These are phyloP conservation scores for Erodium maritimum DNA, from an alignment of 345 rosid genomes.

Conservation along the genomic window DNA sequence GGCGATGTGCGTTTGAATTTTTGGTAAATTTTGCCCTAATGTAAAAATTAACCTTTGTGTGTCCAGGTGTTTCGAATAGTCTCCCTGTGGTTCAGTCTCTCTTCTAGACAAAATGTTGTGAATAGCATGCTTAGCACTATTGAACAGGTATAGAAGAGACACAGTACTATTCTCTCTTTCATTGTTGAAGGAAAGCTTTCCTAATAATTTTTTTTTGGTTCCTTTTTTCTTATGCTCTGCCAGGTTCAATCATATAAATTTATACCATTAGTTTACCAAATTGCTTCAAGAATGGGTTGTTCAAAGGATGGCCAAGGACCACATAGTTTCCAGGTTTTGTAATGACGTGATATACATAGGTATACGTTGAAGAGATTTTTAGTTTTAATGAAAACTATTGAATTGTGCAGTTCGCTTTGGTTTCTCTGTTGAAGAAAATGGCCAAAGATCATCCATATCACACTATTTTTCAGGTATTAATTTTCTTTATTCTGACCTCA, in stretches of 20 bases:
- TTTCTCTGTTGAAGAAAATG: conserved; percentile 90
- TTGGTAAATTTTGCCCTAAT: not conserved
- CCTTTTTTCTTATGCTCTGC: conserved; percentile 6
- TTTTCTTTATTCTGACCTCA: not conserved
- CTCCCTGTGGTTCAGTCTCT: conserved; percentile 82
- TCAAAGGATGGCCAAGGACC: conserved; percentile 57
- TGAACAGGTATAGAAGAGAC: conserved; percentile 40
- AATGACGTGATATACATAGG: conserved; percentile 3
- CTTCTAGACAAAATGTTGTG: conserved; percentile 57
- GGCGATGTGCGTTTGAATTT: not conserved
- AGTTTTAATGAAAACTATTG: conserved; percentile 19
- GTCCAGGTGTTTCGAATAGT: conserved; percentile 78
- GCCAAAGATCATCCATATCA: conserved; percentile 96
- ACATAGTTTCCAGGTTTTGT: conserved; percentile 65
- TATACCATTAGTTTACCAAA: conserved; percentile 83
- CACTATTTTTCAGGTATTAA: conserved; percentile 72
- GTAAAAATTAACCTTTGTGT: conserved; percentile 8
- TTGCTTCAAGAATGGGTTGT: conserved; percentile 94
- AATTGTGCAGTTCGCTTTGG: conserved; percentile 67
- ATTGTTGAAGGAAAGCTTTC: conserved; percentile 1
- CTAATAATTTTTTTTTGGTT: not conserved
- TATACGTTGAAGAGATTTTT: conserved; percentile 7
- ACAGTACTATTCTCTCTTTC: not conserved
- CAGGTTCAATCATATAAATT: conserved; percentile 93
- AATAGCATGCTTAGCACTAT: conserved; percentile 61